A percentile compares a stretch with the other conserved stretches of the same genome.
Evolutionary conservation across 768 basidiomycete genomes (phyloP).

Genomic region (Pleurotus sapidus): DNA sequence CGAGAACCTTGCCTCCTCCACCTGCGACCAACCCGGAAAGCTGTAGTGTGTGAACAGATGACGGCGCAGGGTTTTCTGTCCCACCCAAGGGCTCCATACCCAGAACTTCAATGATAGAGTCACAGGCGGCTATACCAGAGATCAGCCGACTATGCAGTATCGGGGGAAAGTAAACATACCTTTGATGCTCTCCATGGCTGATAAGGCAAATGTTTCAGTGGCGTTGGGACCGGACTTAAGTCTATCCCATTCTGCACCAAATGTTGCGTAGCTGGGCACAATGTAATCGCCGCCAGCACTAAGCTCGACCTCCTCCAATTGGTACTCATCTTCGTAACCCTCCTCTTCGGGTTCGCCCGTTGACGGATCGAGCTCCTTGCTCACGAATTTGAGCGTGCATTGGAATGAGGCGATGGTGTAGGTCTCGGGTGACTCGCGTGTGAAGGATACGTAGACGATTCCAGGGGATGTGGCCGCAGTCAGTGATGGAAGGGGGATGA

Average conservation of each 20-base stretch:
- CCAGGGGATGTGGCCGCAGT: conserved; percentile 72
- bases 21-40: conserved; percentile 88
- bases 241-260: conserved; percentile 94
- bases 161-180: conserved; percentile 47
- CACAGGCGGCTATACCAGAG: conserved; percentile 75
- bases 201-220: conserved; percentile 92
- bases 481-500: conserved; percentile 78
- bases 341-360: conserved; percentile 96
- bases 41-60: conserved; percentile 92
- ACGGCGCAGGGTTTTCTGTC: conserved; percentile 74
- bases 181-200: conserved; percentile 91
- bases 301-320: conserved; percentile 93
- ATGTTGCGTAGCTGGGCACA: conserved; percentile 90
- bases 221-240: conserved; percentile 71
- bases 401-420: conserved; percentile 85
- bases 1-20: conserved; percentile 95
- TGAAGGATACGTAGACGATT: conserved; percentile 91
- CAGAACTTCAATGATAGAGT: conserved; percentile 93
- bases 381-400: conserved; percentile 90
- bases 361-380: conserved; percentile 95
- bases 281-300: conserved; percentile 93
- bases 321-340: conserved; percentile 99
- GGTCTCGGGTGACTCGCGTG: conserved; percentile 71
- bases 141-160: conserved; percentile 13
- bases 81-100: conserved; percentile 98